Percentiles rank a stretch among this genome's conserved stretches.
Evolutionary conservation across 2,329 filamentous ascomycete species (phyloP).

Genomic region (Beauveria asiatica): DNA sequence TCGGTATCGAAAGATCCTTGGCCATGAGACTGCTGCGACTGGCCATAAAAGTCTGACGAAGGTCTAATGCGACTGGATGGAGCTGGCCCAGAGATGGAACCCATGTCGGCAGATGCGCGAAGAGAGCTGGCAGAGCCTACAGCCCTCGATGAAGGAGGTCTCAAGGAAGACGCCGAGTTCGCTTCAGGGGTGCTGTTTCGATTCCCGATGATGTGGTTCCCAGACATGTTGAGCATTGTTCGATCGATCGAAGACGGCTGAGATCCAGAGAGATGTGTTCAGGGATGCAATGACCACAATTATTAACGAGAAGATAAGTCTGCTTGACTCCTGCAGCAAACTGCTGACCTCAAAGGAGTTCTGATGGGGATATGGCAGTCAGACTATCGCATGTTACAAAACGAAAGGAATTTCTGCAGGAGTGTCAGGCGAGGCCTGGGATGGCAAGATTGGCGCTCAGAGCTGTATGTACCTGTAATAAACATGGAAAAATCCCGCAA

Average conservation of each 20-base stretch:
- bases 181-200: conserved; percentile 96
- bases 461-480: conserved; percentile 20
- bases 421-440: conserved; percentile 15
- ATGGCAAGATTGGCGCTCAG: neutral
- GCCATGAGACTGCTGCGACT: conserved; percentile 57
- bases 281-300: conserved; percentile 17
- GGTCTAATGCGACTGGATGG: conserved; percentile 76
- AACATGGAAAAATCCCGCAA: conserved; percentile 20
- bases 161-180: conserved; percentile 69
- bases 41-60: conserved; percentile 90
- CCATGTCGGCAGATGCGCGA: conserved; percentile 93
- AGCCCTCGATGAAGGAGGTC: conserved; percentile 70
- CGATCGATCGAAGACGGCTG: conserved; percentile 9
- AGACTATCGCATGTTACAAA: conserved; percentile 26
- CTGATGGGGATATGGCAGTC: conserved; percentile 21
- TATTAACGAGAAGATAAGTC: conserved; percentile 17
- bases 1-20: conserved; percentile 66
- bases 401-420: conserved; percentile 16
- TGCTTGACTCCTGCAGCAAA: conserved; percentile 63
- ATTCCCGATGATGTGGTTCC: conserved; percentile 65
- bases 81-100: conserved; percentile 61
- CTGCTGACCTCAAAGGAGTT: conserved; percentile 75
- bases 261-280: conserved; percentile 12
- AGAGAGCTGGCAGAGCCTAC: conserved; percentile 76
- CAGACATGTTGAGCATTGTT: conserved; percentile 55